Evolutionary conservation across 2,329 filamentous ascomycete species (phyloP).

Genomic region (Xylaria sp.): DNA sequence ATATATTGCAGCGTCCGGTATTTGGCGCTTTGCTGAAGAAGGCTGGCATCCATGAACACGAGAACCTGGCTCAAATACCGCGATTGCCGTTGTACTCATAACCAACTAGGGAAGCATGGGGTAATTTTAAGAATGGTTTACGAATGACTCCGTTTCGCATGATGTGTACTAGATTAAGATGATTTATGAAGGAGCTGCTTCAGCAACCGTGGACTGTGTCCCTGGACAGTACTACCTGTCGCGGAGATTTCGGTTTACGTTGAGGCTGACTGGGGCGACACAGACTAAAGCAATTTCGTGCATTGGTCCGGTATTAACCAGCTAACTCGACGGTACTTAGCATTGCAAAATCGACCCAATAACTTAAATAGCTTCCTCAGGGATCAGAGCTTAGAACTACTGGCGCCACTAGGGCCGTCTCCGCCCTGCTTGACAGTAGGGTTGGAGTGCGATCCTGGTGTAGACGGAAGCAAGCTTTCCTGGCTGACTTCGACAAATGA

Average conservation of each 20-base stretch:
- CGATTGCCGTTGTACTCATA: too few species aligned
- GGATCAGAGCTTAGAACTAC: constrained; percentile 36
- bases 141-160: background rate
- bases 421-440: constrained; percentile 8
- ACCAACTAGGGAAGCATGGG: background rate
- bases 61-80: background rate
- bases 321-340: background rate
- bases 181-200: background rate
- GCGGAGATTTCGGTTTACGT: background rate
- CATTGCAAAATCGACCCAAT: background rate
- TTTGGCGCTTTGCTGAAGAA: background rate
- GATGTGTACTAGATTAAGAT: background rate
- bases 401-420: background rate
- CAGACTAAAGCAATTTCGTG: constrained; percentile 10
- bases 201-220: constrained; percentile 1
- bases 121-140: background rate
- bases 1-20: constrained; percentile 8
- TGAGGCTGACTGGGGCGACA: constrained; percentile 20
- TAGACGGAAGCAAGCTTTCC: constrained; percentile 41
- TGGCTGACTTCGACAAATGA: constrained; percentile 49
- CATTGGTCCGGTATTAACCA: constrained; percentile 4
- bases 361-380: background rate
- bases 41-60: background rate
- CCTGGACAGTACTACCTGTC: background rate
- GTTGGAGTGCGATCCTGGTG: constrained; percentile 45